Base-by-base conservation (phyloP, 2,329 filamentous ascomycete genomes). In the Lachnellula cervina region DNA sequence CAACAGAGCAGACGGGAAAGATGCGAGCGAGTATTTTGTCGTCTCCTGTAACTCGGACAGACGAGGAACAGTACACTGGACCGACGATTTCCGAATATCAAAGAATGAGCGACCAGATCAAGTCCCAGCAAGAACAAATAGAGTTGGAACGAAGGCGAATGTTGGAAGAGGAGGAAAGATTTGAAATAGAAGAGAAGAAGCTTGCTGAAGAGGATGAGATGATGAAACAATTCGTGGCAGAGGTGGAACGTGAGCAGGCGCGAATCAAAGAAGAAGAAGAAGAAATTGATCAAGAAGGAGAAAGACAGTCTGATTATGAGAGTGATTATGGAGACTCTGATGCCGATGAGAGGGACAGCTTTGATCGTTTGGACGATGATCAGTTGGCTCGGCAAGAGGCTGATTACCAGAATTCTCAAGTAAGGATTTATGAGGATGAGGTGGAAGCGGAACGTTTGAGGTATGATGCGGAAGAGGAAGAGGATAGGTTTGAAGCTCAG, bases 111-210 rank as follows among this genome's bases (percentile, higher is more conserved):
- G 57, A 57, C 23, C 34, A 49, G 19, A 58, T 62, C 17, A 44
- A 48, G 7, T n/a, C 56, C 0, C 55, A 63, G 21, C 57, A 56
- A 23, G 57, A 60, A 23, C 46, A 52, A 34, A 63, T 63, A 58
- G 59, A 63, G 16, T 23, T 54, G 2, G 47, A 63, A 35, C 59
- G 59, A 5, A 40, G 45, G 43, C 38, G 44, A 6, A 62, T 63
- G 53, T 8, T 54, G 21, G 57, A 62, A 17, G 54, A 55, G 14
- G 28, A 57, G 11, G 25, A 35, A 17, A 56, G 46, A n/a, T 57
- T 61, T 23, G 43, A 50, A 16, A 37, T 53, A n/a, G 50, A 62
- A 28, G 60, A 57, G 35, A 50, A 52, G 40, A 56, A 49, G 19
- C 45, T 55, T 17, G 47, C 38, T 13, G 58, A 55, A 17, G 60